These are phyloP conservation scores for Neurospora crassa DNA, from an alignment of 2,329 filamentous ascomycete genomes.

Conservation along the genomic window DNA sequence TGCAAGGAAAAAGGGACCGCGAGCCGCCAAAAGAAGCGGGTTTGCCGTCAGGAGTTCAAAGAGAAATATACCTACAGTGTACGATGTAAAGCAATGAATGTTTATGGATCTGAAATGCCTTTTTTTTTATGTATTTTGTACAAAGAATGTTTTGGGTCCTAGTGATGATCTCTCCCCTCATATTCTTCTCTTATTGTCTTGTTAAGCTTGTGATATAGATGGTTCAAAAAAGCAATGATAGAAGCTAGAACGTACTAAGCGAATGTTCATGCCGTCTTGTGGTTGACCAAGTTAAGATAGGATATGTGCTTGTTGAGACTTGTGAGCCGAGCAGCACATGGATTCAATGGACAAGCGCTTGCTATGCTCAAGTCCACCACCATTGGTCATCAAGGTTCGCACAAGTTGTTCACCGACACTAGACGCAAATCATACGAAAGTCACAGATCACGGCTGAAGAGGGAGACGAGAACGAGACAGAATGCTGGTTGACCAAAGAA, in stretches of 20 bases:
- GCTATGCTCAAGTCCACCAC: not conserved
- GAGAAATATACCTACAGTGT: slow-evolving; percentile 7
- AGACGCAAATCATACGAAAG: not conserved
- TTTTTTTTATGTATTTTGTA: slow-evolving; percentile 12
- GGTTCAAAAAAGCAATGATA: slow-evolving; percentile 11
- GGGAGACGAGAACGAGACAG: not conserved
- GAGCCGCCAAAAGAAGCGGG: not conserved
- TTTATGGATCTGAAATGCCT: slow-evolving; percentile 7
- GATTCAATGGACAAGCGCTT: not conserved
- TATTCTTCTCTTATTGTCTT: slow-evolving; percentile 17
- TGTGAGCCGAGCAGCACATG: not conserved
- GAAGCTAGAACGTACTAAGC: slow-evolving; percentile 10
- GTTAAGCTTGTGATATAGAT: slow-evolving; percentile 21
- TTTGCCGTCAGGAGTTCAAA: not conserved
- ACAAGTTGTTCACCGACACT: not conserved
- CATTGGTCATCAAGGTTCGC: not conserved
- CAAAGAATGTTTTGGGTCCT: slow-evolving; percentile 6
- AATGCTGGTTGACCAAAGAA: not conserved
- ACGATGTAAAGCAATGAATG: slow-evolving; percentile 12
- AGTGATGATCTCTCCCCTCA: slow-evolving; percentile 19
- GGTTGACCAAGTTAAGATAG: too few relatives aligned
- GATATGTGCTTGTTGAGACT: not conserved
- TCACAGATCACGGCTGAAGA: not conserved
- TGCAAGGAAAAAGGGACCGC: not conserved
- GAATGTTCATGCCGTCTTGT: slow-evolving; percentile 2